Evolutionary conservation across 1,284 basidiomycete species (phyloP).

Genomic region (Peniophora sp.): DNA sequence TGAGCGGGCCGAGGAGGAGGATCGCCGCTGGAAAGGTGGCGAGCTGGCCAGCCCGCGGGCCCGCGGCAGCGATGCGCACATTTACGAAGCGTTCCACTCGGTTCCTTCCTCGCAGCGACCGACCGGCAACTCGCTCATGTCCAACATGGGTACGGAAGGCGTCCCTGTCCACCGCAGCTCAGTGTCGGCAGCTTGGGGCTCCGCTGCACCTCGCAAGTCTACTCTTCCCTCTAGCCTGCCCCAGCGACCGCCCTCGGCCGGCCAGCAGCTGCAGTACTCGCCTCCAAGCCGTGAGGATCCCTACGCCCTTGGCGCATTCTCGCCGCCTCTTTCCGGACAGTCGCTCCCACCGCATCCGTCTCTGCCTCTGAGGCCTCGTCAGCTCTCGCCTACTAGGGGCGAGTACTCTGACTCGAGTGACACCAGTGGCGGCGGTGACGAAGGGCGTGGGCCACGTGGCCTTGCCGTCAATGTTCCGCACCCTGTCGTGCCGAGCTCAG

Average conservation of each 20-base stretch:
- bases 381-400: constrained; percentile 22
- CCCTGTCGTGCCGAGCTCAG: constrained; percentile 18
- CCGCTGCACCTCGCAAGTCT: constrained; percentile 19
- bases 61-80: constrained; percentile 31
- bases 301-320: constrained; percentile 18
- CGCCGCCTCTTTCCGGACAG: constrained; percentile 20
- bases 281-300: constrained; percentile 12
- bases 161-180: constrained; percentile 2
- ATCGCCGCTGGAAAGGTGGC: constrained; percentile 45
- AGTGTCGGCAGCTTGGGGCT: constrained; percentile 14
- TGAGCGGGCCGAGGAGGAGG: constrained; percentile 60
- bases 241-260: constrained; percentile 17
- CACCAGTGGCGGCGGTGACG: constrained; percentile 28
- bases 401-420: constrained; percentile 21
- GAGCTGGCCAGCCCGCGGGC: constrained; percentile 37
- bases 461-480: constrained; percentile 21
- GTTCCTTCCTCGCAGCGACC: constrained; percentile 33
- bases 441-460: constrained; percentile 35
- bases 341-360: constrained; percentile 22
- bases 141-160: constrained; percentile 20
- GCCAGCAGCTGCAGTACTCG: constrained; percentile 13
- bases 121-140: constrained; percentile 25
- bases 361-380: constrained; percentile 23
- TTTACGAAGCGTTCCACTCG: constrained; percentile 73
- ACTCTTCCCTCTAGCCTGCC: constrained; percentile 17